Percentiles rank a stretch among this genome's conserved stretches.
Evolutionary conservation across 805 yeast species (phyloP).

Genomic region (Candida ficus): DNA sequence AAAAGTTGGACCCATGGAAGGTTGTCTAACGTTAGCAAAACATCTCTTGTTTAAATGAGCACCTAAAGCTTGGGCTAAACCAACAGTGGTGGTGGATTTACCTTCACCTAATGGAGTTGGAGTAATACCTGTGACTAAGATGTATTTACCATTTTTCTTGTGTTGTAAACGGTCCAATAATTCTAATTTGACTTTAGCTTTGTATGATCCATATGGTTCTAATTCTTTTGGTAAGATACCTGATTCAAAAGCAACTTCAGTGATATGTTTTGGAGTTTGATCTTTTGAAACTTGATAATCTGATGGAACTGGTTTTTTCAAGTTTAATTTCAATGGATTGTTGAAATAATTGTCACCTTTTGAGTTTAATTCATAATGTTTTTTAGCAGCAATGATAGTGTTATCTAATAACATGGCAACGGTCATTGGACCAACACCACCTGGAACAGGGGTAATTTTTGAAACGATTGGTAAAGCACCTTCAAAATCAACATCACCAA

Average conservation of each 20-base stretch:
- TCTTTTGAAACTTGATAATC: slow-evolving; percentile 75
- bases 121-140: slow-evolving; percentile 77
- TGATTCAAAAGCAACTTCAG: slow-evolving; percentile 62
- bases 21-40: slow-evolving; percentile 81
- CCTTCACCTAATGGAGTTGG: slow-evolving; percentile 88
- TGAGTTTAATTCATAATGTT: slow-evolving; percentile 26
- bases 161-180: slow-evolving; percentile 58
- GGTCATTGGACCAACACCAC: slow-evolving; percentile 92
- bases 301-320: slow-evolving; percentile 69
- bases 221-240: slow-evolving; percentile 64
- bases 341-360: slow-evolving; percentile 18
- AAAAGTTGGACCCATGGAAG: slow-evolving; percentile 85
- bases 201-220: slow-evolving; percentile 70
- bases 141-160: slow-evolving; percentile 62
- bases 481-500: slow-evolving; percentile 73
- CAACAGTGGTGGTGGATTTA: slow-evolving; percentile 79
- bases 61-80: slow-evolving; percentile 75
- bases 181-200: slow-evolving; percentile 68
- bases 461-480: slow-evolving; percentile 51
- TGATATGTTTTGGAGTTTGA: slow-evolving; percentile 67
- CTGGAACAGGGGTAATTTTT: slow-evolving; percentile 82
- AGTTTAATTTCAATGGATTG: slow-evolving; percentile 51
- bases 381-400: slow-evolving; percentile 64
- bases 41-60: slow-evolving; percentile 67
- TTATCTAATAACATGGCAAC: slow-evolving; percentile 77